phyloP scores from a whole-genome alignment of 176 grass and related monocot species.

The maize (Zea mays) region Zm-B73-REFERENCE-NAM-5.0 NC_050097.1:198179001-198179500 shows the following conservation, averaged over 20 bases:
- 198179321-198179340: background rate
- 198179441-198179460: slow-evolving; percentile 3
- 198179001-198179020: background rate
- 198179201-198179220: slow-evolving; percentile 95
- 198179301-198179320: background rate
- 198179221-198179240: slow-evolving; percentile 93
- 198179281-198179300: background rate
- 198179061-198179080: slow-evolving; percentile 91
- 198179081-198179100: slow-evolving; percentile 99
- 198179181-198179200: slow-evolving; percentile 86
- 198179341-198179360: slow-evolving; percentile 30
- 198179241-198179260: slow-evolving; percentile 43
- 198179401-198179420: background rate
- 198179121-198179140: slow-evolving; percentile 90
- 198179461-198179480: slow-evolving; percentile 5
- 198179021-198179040: background rate
- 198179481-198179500: slow-evolving; percentile 1
- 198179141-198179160: slow-evolving; percentile 91
- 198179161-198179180: slow-evolving; percentile 95
- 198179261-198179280: background rate
- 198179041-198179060: background rate
- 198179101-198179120: slow-evolving; percentile 99
- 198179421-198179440: background rate
- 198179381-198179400: background rate
- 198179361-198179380: background rate